Percentiles rank a stretch among this genome's conserved stretches.
Conservation (phyloP, 257 asterid species). For the Mitragyna speciosa region DNA sequence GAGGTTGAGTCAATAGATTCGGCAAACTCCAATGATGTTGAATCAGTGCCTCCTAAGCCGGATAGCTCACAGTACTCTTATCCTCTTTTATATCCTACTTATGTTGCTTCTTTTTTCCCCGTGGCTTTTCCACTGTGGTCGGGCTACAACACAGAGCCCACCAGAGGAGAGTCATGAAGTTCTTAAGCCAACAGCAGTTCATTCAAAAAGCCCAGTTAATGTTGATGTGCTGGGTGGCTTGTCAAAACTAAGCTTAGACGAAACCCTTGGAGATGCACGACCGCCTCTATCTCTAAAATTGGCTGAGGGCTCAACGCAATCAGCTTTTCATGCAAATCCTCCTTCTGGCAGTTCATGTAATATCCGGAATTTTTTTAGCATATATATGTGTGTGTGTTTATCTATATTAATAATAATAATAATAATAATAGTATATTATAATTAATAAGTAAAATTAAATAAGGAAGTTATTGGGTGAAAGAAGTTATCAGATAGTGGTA, state of each 20-base stretch:
- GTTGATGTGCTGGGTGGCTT: conserved; percentile 89
- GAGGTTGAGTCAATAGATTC: conserved; percentile 87
- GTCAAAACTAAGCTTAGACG: conserved; percentile 88
- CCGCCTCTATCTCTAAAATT: conserved; percentile 68
- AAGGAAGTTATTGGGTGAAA: no score
- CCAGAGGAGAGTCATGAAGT: conserved; percentile 74
- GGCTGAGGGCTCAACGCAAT: conserved; percentile 85
- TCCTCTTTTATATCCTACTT: conserved; percentile 80
- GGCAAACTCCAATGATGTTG: conserved; percentile 66
- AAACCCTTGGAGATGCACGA: conserved; percentile 54
- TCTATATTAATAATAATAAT: no score
- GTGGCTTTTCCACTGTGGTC: conserved; percentile 75
- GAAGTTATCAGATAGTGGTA: no score
- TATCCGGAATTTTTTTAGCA: no score
- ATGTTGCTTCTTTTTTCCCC: conserved; percentile 68
- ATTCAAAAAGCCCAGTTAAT: conserved; percentile 75
- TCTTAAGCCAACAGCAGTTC: conserved; percentile 92
- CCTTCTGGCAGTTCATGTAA: conserved; percentile 56
- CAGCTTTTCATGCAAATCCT: conserved; percentile 91
- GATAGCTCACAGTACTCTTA: conserved; percentile 59
- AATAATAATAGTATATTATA: no score
- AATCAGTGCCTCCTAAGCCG: conserved; percentile 37
- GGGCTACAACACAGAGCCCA: conserved; percentile 53
- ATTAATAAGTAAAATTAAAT: no score
- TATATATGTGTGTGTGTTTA: no score